Conservation (phyloP, 2,329 filamentous ascomycete genomes). For the Pseudogymnoascus sp. region DNA sequence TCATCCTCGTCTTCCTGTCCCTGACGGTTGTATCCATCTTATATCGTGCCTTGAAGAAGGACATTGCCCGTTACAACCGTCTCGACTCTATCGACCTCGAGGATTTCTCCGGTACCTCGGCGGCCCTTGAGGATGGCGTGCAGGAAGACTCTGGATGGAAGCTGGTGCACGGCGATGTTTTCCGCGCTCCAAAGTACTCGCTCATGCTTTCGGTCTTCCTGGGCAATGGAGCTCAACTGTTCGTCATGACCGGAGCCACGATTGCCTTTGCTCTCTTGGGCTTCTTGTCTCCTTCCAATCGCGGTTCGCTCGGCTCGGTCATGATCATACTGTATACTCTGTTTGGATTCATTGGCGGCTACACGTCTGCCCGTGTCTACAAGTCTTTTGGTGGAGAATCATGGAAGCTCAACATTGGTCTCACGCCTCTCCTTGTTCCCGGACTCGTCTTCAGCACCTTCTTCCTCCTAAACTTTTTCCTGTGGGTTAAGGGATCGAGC, state of each 20-base stretch:
- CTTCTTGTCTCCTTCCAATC: constrained; percentile 91
- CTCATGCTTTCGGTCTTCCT: constrained; percentile 80
- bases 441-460: constrained; percentile 79
- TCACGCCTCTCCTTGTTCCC: constrained; percentile 80
- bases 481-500: constrained; percentile 87
- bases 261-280: constrained; percentile 89
- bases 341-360: constrained; percentile 87
- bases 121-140: constrained; percentile 76
- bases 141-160: constrained; percentile 99
- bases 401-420: constrained; percentile 88
- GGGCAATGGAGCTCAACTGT: constrained; percentile 90
- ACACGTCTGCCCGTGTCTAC: constrained; percentile 83
- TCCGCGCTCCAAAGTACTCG: constrained; percentile 76
- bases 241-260: constrained; percentile 94
- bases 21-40: constrained; percentile 91
- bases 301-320: constrained; percentile 85
- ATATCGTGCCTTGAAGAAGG: constrained; percentile 79
- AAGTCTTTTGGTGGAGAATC: constrained; percentile 86
- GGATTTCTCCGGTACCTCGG: constrained; percentile 72
- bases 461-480: constrained; percentile 91
- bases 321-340: constrained; percentile 90
- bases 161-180: constrained; percentile 93
- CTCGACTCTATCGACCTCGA: constrained; percentile 86
- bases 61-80: constrained; percentile 94
- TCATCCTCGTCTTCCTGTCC: constrained; percentile 87